phyloP scores from a whole-genome alignment of 2,329 filamentous ascomycete species.

The Zarea fungicola region DNA sequence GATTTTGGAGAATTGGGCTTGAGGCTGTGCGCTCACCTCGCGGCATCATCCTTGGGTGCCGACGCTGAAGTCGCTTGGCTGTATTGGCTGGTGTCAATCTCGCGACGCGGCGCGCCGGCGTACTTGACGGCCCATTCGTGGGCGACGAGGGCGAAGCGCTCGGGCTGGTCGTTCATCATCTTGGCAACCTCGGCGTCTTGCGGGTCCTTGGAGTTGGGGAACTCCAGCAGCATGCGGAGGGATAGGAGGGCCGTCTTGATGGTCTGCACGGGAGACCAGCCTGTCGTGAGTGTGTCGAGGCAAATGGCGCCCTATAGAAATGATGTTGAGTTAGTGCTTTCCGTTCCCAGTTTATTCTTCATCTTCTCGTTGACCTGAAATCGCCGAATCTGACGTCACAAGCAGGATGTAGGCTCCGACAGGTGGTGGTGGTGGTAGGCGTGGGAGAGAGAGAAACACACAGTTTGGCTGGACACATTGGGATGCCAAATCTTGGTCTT shows the following conservation, averaged over 20 bases:
- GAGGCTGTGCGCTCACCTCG: background rate
- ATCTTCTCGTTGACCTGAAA: too few species aligned
- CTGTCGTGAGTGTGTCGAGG: slow-evolving; percentile 80
- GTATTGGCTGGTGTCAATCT: slow-evolving; percentile 35
- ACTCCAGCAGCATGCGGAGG: slow-evolving; percentile 85
- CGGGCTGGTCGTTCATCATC: slow-evolving; percentile 77
- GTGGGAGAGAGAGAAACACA: slow-evolving; percentile 37
- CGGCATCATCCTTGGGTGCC: slow-evolving; percentile 13
- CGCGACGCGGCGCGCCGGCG: slow-evolving; percentile 63
- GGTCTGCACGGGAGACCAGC: slow-evolving; percentile 92
- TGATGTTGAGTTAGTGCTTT: too few species aligned
- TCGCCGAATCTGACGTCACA: too few species aligned
- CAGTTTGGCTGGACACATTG: slow-evolving; percentile 90
- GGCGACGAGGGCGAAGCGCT: slow-evolving; percentile 74
- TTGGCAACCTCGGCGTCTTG: slow-evolving; percentile 93
- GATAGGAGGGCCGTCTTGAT: slow-evolving; percentile 94
- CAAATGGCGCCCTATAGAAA: slow-evolving; percentile 80
- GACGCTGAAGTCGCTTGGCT: slow-evolving; percentile 46
- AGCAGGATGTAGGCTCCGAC: too few species aligned
- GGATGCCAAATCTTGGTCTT: slow-evolving; percentile 95
- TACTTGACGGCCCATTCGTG: slow-evolving; percentile 85
- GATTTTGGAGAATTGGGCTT: background rate
- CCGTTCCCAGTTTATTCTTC: too few species aligned
- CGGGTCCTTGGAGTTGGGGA: slow-evolving; percentile 90
- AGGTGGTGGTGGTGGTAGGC: too few species aligned